Evolutionary conservation across 176 grass and related monocot species (phyloP).

Genomic region (Avena sativa): DNA sequence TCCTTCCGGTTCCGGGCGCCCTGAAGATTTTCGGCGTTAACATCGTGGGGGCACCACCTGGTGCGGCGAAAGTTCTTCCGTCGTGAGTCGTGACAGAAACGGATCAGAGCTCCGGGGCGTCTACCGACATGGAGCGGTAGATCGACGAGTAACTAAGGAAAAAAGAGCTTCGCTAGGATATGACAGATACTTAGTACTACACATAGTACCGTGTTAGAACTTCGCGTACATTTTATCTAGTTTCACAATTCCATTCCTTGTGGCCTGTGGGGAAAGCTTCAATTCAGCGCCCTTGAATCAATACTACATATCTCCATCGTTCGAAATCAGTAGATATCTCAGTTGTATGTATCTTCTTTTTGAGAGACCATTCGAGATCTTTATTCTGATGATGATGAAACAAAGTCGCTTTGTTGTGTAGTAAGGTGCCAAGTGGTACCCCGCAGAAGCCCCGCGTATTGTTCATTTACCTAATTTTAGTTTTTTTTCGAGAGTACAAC

Average conservation of each 20-base stretch:
- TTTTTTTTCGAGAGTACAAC: too few relatives aligned
- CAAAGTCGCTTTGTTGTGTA: too few relatives aligned
- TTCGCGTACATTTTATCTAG: neutral
- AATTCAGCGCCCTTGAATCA: neutral
- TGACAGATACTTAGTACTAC: neutral
- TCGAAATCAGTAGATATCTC: neutral
- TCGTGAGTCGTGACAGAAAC: neutral
- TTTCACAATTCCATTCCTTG: neutral
- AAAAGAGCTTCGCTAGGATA: neutral
- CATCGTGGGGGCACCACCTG: neutral
- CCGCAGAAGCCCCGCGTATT: too few relatives aligned
- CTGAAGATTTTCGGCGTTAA: slow-evolving; percentile 41
- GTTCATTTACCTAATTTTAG: too few relatives aligned
- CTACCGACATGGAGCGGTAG: neutral
- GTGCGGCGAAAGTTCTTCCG: neutral
- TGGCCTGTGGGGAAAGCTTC: neutral
- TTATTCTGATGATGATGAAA: too few relatives aligned
- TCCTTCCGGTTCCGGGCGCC: too few relatives aligned
- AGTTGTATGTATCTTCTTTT: neutral
- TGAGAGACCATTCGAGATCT: neutral
- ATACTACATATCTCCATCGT: neutral
- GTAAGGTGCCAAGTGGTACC: too few relatives aligned
- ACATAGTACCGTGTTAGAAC: neutral
- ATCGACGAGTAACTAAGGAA: neutral
- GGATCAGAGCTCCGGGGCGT: neutral